Evolutionary conservation across 2,329 filamentous ascomycete species (phyloP), one percentile per base, ranked within the genome.

Genomic region (Fusarium armeniacum): DNA sequence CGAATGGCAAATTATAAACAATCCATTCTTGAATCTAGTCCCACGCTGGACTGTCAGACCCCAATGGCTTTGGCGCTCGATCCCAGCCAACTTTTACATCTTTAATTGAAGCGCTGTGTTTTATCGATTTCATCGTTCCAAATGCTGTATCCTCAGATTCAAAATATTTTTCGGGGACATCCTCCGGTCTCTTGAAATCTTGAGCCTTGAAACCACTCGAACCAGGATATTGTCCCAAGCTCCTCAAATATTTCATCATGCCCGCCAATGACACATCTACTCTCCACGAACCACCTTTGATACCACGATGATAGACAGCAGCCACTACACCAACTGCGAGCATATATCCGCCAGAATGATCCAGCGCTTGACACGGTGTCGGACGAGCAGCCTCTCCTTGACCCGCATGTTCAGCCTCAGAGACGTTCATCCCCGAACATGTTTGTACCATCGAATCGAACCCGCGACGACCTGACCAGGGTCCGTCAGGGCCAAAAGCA

Each of bases 191-290:
- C 9, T 71, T 68, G 35, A 77, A 78, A 60, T 82, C 77, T 13
- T 58, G 67, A 6, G 5, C 41, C 6, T 81, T 70, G 44, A 87
- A 88, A 0, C 85, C 85, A 4, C 69, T 77, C 2, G 68, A 72
- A 0, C 79, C 84, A 6, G 79, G 75, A 65, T 82, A 83, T 60
- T 86, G 86, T 0, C 87, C 86, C 16, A 89, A 70, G 32, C 84
- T 86, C 30, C 84, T 78, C 38, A 89, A 73, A 73, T 88, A 89
- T 69, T 84, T 86, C 84, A 84, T 85, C 4, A 82, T 80, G 1
- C 84, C 86, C 0, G 85, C 86, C 4, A 89, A 78, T 10, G 85
- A 87, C 1, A 88, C 86, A 30, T 86, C 78, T 0, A 89, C 83
- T n/a, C 81, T 73, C 74, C 84, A 89, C 1, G 82, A 79, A 0